A percentile compares a stretch with the other conserved stretches of the same genome.
phyloP scores from a whole-genome alignment of 768 basidiomycete genomes.

The Suillus placidus region DNA sequence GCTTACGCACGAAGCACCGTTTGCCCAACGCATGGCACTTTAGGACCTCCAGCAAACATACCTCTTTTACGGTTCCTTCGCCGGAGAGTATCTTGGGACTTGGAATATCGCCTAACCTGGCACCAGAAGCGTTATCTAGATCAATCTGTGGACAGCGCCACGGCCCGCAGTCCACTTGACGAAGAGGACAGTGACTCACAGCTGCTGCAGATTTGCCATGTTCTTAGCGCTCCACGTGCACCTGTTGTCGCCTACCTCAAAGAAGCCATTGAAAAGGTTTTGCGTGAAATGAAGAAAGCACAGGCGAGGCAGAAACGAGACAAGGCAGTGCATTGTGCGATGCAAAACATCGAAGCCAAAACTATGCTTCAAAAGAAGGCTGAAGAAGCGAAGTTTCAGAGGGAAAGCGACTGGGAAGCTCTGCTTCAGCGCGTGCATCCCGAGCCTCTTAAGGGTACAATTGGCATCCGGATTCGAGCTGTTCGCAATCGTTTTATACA shows the following conservation, averaged over 20 bases:
- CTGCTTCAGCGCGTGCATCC: conserved; percentile 61
- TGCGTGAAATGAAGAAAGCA: conserved; percentile 47
- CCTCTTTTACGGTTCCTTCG: conserved; percentile 54
- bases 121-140: conserved; percentile 69
- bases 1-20: conserved; percentile 27
- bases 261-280: conserved; percentile 40
- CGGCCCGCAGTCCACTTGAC: conserved; percentile 51
- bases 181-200: conserved; percentile 43
- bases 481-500: conserved; percentile 62
- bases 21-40: conserved; percentile 24
- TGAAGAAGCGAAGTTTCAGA: conserved; percentile 56
- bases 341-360: conserved; percentile 48
- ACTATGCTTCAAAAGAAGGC: conserved; percentile 63
- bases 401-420: conserved; percentile 67
- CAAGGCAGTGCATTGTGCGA: conserved; percentile 30
- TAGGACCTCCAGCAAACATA: conserved; percentile 29
- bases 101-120: conserved; percentile 63
- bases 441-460: conserved; percentile 48
- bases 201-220: conserved; percentile 51
- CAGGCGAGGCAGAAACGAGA: conserved; percentile 38
- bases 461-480: conserved; percentile 53
- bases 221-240: conserved; percentile 57
- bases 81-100: conserved; percentile 60
- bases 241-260: conserved; percentile 50
- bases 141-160: conserved; percentile 46